Conservation (phyloP, 1,139 yeast genomes). For the Geotrichum cucujoidarum region DNA sequence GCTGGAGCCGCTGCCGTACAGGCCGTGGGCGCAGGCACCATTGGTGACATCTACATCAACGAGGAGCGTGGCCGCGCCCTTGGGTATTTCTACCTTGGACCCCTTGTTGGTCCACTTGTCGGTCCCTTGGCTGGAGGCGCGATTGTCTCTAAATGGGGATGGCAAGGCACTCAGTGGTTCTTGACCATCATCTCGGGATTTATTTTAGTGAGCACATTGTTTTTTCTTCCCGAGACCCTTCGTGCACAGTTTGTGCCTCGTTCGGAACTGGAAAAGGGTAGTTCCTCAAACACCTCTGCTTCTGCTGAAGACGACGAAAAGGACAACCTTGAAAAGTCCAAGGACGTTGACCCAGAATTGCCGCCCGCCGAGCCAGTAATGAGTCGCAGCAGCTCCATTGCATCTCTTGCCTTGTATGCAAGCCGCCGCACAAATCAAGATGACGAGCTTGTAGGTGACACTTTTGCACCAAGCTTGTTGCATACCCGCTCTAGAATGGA, state of each 20-base stretch:
- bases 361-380: not conserved
- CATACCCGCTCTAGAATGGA: not conserved
- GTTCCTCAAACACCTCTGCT: too few relatives aligned
- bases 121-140: slow-evolving; percentile 83
- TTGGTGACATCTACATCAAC: slow-evolving; percentile 65
- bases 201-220: slow-evolving; percentile 46
- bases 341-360: not conserved
- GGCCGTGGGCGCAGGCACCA: slow-evolving; percentile 86
- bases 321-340: slow-evolving; percentile 16
- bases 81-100: slow-evolving; percentile 79
- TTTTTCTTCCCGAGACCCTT: slow-evolving; percentile 72
- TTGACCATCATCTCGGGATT: slow-evolving; percentile 63
- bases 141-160: slow-evolving; percentile 66
- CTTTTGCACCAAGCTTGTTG: slow-evolving; percentile 7
- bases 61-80: slow-evolving; percentile 72
- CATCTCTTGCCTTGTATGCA: not conserved
- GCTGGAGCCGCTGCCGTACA: slow-evolving; percentile 84
- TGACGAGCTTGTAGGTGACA: slow-evolving; percentile 7
- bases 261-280: not conserved
- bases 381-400: not conserved
- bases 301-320: slow-evolving; percentile 12
- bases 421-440: not conserved
- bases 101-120: slow-evolving; percentile 71
- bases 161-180: slow-evolving; percentile 90
- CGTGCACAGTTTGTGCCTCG: slow-evolving; percentile 12